These are phyloP conservation scores for Thielaviopsis musarum DNA, from an alignment of 2,329 filamentous ascomycete genomes.

Conservation along the genomic window DNA sequence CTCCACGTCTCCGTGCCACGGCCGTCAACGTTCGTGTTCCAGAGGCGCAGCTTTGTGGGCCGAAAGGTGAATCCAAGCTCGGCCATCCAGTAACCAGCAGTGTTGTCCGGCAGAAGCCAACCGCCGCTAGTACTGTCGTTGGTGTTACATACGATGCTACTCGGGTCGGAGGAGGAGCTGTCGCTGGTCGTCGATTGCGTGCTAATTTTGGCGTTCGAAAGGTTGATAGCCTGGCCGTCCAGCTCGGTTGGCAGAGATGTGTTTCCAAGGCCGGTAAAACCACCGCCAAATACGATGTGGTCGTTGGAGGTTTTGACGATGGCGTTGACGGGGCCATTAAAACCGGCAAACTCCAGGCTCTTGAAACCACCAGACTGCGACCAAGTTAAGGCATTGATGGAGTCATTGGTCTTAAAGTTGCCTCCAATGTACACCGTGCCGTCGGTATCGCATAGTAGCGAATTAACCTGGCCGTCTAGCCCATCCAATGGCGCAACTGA, in stretches of 20 bases:
- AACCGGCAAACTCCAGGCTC: constrained; percentile 76
- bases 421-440: constrained; percentile 84
- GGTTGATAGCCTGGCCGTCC: constrained; percentile 67
- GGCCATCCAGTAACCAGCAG: constrained; percentile 68
- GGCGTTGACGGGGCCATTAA: constrained; percentile 80
- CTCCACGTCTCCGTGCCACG: constrained; percentile 79
- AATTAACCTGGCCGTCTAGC: constrained; percentile 65
- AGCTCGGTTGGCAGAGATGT: constrained; percentile 44
- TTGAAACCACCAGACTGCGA: constrained; percentile 49
- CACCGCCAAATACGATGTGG: constrained; percentile 81
- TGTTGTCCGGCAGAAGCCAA: constrained; percentile 59
- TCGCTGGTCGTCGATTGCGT: constrained; percentile 44
- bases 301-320: constrained; percentile 67
- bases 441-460: constrained; percentile 64
- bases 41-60: constrained; percentile 72
- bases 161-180: constrained; percentile 55
- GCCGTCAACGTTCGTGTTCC: constrained; percentile 72
- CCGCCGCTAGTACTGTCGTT: constrained; percentile 56
- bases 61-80: constrained; percentile 68
- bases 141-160: constrained; percentile 62
- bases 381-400: constrained; percentile 84
- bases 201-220: constrained; percentile 60
- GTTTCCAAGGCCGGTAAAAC: constrained; percentile 79
- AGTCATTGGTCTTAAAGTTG: constrained; percentile 62
- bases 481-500: constrained; percentile 60